These are phyloP conservation scores for Kazachstania martiniae DNA, from an alignment of 805 yeast species.

Conservation along the genomic window DNA sequence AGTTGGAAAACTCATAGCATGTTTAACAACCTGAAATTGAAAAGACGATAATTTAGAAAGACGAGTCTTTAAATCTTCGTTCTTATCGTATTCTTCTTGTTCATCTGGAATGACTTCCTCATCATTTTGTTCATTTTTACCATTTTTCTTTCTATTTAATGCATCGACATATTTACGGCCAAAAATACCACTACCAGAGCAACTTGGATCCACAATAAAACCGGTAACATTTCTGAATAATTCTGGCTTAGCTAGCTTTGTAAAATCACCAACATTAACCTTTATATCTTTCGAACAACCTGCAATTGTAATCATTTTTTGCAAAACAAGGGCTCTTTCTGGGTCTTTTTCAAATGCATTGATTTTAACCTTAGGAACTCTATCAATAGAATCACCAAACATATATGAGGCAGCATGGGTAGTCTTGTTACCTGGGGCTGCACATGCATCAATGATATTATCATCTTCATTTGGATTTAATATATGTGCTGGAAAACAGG, in stretches of 20 bases:
- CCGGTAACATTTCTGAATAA: conserved; percentile 64
- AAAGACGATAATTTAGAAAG: conserved; percentile 69
- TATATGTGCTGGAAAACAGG: conserved; percentile 91
- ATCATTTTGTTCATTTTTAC: conserved; percentile 7
- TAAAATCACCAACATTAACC: conserved; percentile 44
- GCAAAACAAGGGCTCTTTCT: conserved; percentile 56
- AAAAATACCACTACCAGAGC: conserved; percentile 96
- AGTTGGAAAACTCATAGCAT: conserved; percentile 72
- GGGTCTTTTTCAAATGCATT: conserved; percentile 82
- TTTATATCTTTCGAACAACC: conserved; percentile 38
- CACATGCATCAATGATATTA: conserved; percentile 79
- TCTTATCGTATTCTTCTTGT: conserved; percentile 31
- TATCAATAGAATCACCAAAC: conserved; percentile 6
- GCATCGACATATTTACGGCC: conserved; percentile 64
- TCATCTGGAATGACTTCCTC: conserved; percentile 26
- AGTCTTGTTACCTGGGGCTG: conserved; percentile 98
- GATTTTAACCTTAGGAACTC: conserved; percentile 30
- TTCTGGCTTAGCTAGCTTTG: conserved; percentile 31
- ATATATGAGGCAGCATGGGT: conserved; percentile 56
- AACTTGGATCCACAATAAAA: conserved; percentile 87
- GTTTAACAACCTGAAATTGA: conserved; percentile 80
- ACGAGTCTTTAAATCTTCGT: conserved; percentile 34
- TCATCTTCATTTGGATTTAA: conserved; percentile 52
- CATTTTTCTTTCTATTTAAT: conserved; percentile 22
- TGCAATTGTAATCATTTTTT: conserved; percentile 72